These are phyloP conservation scores for Schoenoplectus triqueter DNA, from an alignment of 202 grass and related monocot genomes.

Conservation along the genomic window DNA sequence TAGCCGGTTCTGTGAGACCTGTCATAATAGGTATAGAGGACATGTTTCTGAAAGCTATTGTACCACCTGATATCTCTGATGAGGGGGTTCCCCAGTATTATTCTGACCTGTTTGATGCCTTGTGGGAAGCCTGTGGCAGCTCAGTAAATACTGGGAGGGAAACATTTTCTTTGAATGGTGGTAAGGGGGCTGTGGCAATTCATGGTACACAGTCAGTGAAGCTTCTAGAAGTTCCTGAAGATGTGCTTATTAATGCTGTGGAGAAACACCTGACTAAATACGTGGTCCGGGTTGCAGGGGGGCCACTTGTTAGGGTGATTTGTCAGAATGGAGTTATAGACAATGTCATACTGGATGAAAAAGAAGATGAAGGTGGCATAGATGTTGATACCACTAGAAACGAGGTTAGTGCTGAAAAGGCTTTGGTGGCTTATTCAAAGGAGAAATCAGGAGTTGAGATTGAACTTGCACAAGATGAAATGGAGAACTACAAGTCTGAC, in stretches of 20 bases:
- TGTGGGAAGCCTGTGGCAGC: conserved; percentile 86
- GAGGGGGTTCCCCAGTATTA: conserved; percentile 51
- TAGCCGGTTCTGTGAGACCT: conserved; percentile 71
- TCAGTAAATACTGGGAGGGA: conserved; percentile 72
- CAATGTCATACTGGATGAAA: conserved; percentile 68
- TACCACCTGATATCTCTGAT: conserved; percentile 57
- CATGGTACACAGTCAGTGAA: conserved; percentile 83
- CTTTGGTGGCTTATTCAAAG: conserved; percentile 71
- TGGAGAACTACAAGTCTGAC: conserved; percentile 46
- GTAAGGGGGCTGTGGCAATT: conserved; percentile 72
- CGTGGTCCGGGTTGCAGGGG: conserved; percentile 69
- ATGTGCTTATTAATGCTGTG: conserved; percentile 71
- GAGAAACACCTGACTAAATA: conserved; percentile 76
- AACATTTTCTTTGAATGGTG: conserved; percentile 70
- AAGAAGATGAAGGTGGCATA: conserved; percentile 41
- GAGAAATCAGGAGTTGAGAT: conserved; percentile 55
- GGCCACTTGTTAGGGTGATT: conserved; percentile 58
- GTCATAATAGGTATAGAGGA: conserved; percentile 89
- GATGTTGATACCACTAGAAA: conserved; percentile 36
- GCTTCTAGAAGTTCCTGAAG: conserved; percentile 72
- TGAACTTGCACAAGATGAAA: conserved; percentile 43
- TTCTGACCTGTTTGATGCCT: conserved; percentile 72
- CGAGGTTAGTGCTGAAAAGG: conserved; percentile 46
- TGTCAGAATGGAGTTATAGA: conserved; percentile 70
- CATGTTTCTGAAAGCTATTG: conserved; percentile 72